Evolutionary conservation across 139 green algal species (phyloP).

Genomic region (Chlorella sp.): DNA sequence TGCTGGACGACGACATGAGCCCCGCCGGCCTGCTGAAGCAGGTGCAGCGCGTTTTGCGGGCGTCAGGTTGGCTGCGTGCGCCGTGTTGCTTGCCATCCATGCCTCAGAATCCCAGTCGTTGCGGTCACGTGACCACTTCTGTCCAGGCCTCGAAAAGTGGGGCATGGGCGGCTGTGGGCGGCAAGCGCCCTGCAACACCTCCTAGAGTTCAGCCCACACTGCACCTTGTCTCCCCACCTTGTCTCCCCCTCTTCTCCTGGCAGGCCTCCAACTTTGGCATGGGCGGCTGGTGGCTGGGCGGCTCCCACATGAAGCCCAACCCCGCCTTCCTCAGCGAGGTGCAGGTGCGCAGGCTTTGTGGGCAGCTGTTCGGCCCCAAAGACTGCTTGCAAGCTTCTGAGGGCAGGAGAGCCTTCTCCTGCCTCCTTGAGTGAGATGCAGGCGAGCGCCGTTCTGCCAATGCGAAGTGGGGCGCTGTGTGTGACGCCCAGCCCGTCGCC

Average conservation of each 20-base stretch:
- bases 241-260: no score
- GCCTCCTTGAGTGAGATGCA: no score
- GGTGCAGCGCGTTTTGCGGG: neutral
- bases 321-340: conserved; percentile 78
- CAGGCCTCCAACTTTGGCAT: conserved; percentile 78
- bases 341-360: conserved; percentile 20
- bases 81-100: neutral
- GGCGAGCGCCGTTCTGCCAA: no score
- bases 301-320: conserved; percentile 90
- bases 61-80: neutral
- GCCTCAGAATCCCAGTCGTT: no score
- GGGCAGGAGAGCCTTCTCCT: no score
- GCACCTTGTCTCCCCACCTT: neutral
- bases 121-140: no score
- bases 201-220: neutral
- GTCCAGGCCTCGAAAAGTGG: no score
- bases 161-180: no score
- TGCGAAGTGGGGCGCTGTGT: no score
- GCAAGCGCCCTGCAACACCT: neutral
- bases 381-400: no score
- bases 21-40: conserved; percentile 75
- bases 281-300: conserved; percentile 92
- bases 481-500: no score
- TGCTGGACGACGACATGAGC: conserved; percentile 63
- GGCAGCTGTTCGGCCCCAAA: no score